Conservation (phyloP, 495 filamentous ascomycete genomes). For the Neurospora sp. region DNA sequence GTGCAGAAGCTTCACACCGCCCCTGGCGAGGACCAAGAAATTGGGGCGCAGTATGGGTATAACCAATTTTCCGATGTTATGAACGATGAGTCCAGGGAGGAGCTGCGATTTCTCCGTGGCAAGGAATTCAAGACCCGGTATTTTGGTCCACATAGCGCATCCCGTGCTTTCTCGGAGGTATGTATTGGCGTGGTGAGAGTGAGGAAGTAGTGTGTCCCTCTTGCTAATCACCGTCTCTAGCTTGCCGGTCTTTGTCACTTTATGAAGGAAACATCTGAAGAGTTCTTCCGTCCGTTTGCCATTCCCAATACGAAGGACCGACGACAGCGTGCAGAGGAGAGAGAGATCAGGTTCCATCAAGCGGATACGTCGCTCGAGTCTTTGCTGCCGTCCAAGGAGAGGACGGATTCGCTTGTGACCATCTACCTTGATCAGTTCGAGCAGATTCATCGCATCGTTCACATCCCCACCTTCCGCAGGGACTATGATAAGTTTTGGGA, state of each 20-base stretch:
- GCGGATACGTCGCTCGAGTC: conserved; percentile 27
- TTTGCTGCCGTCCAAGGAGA: conserved; percentile 27
- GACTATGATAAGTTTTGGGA: conserved; percentile 38
- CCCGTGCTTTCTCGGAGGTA: conserved; percentile 30
- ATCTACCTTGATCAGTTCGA: conserved; percentile 38
- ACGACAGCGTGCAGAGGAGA: conserved; percentile 16
- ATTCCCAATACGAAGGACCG: conserved; percentile 28
- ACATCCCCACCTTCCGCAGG: conserved; percentile 34
- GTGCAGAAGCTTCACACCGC: neutral
- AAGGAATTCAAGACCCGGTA: conserved; percentile 39
- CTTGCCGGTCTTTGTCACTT: conserved; percentile 38
- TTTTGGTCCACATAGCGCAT: conserved; percentile 39
- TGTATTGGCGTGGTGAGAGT: neutral
- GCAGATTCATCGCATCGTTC: conserved; percentile 37
- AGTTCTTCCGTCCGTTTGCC: conserved; percentile 31
- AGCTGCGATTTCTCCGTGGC: conserved; percentile 28
- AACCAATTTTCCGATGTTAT: conserved; percentile 16
- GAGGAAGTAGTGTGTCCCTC: neutral
- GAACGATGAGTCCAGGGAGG: conserved; percentile 8
- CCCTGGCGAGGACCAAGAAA: conserved; percentile 9
- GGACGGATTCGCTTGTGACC: conserved; percentile 27
- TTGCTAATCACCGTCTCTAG: conserved; percentile 10
- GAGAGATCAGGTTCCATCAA: conserved; percentile 25
- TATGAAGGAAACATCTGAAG: conserved; percentile 34
- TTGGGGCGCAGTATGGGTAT: conserved; percentile 8